Evolutionary conservation across 202 grass and related monocot genomes (phyloP).

Genomic region (Carex sylvatica): DNA sequence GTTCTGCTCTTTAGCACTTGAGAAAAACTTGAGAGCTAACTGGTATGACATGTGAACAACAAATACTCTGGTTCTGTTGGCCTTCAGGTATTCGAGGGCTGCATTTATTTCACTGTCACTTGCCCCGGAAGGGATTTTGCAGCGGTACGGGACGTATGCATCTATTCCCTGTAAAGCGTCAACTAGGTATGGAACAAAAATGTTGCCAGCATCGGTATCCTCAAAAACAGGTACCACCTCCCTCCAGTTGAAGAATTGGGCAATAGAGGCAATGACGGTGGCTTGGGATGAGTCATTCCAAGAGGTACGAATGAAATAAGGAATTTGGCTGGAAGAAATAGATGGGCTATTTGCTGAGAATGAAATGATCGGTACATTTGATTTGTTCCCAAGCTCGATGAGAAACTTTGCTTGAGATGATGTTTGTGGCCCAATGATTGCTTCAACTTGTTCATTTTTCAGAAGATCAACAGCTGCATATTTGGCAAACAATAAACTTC

Average conservation of each 20-base stretch:
- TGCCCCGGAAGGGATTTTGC: slow-evolving; percentile 12
- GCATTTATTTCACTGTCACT: slow-evolving; percentile 26
- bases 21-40: slow-evolving; percentile 20
- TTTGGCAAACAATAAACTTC: background rate
- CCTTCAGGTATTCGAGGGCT: slow-evolving; percentile 8
- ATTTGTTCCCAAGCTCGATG: slow-evolving; percentile 28
- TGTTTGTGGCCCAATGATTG: slow-evolving; percentile 38
- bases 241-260: slow-evolving; percentile 23
- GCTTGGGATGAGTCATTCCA: slow-evolving; percentile 39
- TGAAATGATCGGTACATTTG: slow-evolving; percentile 38
- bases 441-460: slow-evolving; percentile 31
- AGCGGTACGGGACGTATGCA: slow-evolving; percentile 5
- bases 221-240: slow-evolving; percentile 34
- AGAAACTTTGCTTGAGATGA: slow-evolving; percentile 32
- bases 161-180: slow-evolving; percentile 21
- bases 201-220: slow-evolving; percentile 34
- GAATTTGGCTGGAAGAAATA: slow-evolving; percentile 23
- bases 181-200: slow-evolving; percentile 37
- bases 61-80: slow-evolving; percentile 41
- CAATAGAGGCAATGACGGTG: slow-evolving; percentile 31
- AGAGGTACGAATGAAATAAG: slow-evolving; percentile 40
- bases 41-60: slow-evolving; percentile 40
- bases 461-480: slow-evolving; percentile 41
- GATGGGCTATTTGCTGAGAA: slow-evolving; percentile 11
- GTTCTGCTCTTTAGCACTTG: background rate